These are phyloP conservation scores for Fusarium heterosporum DNA, from an alignment of 2,329 filamentous ascomycete species.

Conservation along the genomic window DNA sequence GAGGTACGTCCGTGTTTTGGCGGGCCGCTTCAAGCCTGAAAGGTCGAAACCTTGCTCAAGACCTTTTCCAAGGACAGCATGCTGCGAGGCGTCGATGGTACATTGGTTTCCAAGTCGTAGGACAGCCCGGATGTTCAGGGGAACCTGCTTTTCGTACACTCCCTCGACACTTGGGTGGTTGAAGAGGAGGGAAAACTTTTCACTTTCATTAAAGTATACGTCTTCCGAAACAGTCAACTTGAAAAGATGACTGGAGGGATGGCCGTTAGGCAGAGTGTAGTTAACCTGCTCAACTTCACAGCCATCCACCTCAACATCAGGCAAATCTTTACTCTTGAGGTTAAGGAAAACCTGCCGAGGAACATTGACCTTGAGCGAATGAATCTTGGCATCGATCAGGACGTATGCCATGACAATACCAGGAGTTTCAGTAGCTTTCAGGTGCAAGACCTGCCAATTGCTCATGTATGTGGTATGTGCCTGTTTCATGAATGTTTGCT, in stretches of 20 bases:
- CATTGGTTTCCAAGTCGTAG: constrained; percentile 91
- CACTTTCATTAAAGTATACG: constrained; percentile 83
- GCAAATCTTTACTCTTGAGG: constrained; percentile 85
- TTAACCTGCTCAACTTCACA: constrained; percentile 94
- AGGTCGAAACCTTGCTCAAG: constrained; percentile 95
- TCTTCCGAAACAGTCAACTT: constrained; percentile 92
- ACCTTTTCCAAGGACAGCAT: constrained; percentile 90
- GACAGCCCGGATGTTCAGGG: constrained; percentile 86
- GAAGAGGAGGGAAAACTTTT: constrained; percentile 85
- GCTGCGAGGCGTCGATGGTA: constrained; percentile 90
- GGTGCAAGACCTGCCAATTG: constrained; percentile 94
- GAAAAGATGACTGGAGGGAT: constrained; percentile 93
- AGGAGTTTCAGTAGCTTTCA: constrained; percentile 83
- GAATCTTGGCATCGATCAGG: constrained; percentile 92
- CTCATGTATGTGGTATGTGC: constrained; percentile 90
- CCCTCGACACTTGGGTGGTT: constrained; percentile 96
- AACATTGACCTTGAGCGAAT: constrained; percentile 88
- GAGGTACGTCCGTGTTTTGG: constrained; percentile 77
- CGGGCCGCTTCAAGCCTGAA: constrained; percentile 74
- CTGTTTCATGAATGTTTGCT: constrained; percentile 86
- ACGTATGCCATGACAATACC: constrained; percentile 91
- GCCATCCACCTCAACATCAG: constrained; percentile 85
- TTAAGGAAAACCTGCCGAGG: constrained; percentile 92
- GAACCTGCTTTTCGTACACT: constrained; percentile 94
- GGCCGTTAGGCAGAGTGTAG: constrained; percentile 93